Percentiles rank a stretch among this genome's conserved stretches.
Conservation (phyloP, 208 protist species). For the Leishmania major region DNA sequence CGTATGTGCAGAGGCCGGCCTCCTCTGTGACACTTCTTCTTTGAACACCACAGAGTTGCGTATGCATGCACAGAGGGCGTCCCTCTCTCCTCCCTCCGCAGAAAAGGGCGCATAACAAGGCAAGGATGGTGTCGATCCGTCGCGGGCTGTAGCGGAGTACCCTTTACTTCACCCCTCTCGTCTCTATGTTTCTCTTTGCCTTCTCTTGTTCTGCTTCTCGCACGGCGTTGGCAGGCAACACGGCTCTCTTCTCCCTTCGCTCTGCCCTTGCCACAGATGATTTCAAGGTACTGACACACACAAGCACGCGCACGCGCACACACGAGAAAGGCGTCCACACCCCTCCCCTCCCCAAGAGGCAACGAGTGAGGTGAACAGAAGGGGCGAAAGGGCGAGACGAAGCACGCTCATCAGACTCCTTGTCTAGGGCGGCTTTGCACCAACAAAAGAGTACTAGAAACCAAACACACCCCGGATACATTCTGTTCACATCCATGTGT, state of each 20-base stretch:
- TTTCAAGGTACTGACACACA: not conserved
- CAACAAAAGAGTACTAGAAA: not conserved
- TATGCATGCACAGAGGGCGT: not conserved
- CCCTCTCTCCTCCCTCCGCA: not conserved
- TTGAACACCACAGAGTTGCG: not conserved
- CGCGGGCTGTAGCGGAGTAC: not conserved
- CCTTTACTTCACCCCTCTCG: not conserved
- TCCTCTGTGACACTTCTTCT: not conserved
- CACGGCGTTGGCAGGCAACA: not conserved
- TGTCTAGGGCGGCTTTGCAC: not conserved
- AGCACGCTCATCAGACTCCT: slow-evolving; percentile 6
- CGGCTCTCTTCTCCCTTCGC: not conserved
- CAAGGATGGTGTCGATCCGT: not conserved
- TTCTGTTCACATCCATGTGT: not conserved
- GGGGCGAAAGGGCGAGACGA: not conserved
- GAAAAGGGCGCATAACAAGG: not conserved
- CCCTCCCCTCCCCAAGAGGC: not conserved
- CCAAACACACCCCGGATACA: not conserved
- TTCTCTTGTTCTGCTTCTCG: not conserved
- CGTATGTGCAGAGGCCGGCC: not conserved
- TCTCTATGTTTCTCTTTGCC: not conserved
- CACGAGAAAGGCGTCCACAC: not conserved
- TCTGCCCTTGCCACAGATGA: not conserved
- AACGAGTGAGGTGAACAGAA: not conserved
- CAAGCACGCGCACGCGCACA: too few relatives aligned